phyloP scores from a whole-genome alignment of 129 eudicot species.

The Artemisia tridentata region DNA sequence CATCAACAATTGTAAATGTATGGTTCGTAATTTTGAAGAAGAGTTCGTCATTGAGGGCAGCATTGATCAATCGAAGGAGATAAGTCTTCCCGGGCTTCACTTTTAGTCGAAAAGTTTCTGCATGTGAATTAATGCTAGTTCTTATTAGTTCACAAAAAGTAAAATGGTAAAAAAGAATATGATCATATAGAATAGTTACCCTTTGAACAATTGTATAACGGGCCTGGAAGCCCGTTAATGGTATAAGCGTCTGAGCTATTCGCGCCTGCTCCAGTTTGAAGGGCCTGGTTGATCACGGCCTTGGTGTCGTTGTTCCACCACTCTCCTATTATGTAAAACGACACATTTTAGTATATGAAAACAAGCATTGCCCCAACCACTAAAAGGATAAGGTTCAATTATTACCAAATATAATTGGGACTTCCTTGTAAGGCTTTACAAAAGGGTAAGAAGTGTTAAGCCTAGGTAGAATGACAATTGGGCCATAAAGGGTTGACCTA shows the following conservation, averaged over 20 bases:
- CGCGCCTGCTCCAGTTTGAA: too few relatives aligned
- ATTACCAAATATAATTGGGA: slow-evolving; percentile 2
- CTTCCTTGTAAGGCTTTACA: neutral
- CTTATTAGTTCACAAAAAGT: too few relatives aligned
- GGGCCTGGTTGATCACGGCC: too few relatives aligned
- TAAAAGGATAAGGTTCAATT: neutral
- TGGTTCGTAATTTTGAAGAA: slow-evolving; percentile 49
- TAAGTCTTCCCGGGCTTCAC: slow-evolving; percentile 37
- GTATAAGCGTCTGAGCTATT: too few relatives aligned
- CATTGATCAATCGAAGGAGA: slow-evolving; percentile 30
- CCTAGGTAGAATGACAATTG: slow-evolving; percentile 2
- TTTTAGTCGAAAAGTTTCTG: slow-evolving; percentile 32
- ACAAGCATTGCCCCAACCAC: too few relatives aligned
- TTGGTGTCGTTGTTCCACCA: too few relatives aligned
- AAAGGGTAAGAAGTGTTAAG: slow-evolving; percentile 1
- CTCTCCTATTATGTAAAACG: too few relatives aligned
- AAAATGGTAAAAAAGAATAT: too few relatives aligned
- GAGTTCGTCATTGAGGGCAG: slow-evolving; percentile 34
- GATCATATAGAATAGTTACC: too few relatives aligned
- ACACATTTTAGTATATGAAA: too few relatives aligned
- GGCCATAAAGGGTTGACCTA: slow-evolving; percentile 13
- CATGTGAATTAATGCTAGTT: neutral
- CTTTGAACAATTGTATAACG: too few relatives aligned
- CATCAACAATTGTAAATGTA: slow-evolving; percentile 40
- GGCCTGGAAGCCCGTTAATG: too few relatives aligned